These are phyloP conservation scores for Boletus reticuloceps DNA, from an alignment of 768 basidiomycete species.

Conservation along the genomic window DNA sequence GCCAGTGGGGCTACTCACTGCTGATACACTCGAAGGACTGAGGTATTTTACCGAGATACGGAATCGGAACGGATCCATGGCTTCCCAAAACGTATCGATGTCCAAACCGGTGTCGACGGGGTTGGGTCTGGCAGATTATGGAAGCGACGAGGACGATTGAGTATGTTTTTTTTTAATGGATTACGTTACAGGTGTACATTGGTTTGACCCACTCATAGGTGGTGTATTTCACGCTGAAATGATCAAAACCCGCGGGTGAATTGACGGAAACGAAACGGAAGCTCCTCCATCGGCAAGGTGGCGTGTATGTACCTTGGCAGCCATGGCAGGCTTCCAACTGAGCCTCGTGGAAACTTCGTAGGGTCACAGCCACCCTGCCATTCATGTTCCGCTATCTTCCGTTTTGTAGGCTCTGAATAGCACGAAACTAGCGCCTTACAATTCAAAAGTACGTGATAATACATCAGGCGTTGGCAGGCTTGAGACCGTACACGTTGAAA, in stretches of 20 bases:
- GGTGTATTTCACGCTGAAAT: conserved; percentile 4
- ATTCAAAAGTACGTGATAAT: conserved; percentile 16
- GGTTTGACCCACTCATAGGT: too few relatives aligned
- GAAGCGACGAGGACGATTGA: conserved; percentile 65
- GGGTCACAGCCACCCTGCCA: conserved; percentile 19
- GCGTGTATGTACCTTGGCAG: conserved; percentile 22
- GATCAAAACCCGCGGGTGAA: neutral
- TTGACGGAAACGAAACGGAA: neutral
- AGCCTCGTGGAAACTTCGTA: conserved; percentile 22
- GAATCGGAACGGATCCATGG: conserved; percentile 50
- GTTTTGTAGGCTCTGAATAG: neutral
- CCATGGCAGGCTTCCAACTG: conserved; percentile 20
- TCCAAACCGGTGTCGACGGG: conserved; percentile 38
- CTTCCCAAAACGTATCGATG: conserved; percentile 23
- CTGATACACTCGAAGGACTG: conserved; percentile 85
- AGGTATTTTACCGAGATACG: conserved; percentile 90
- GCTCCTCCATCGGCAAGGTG: conserved; percentile 1
- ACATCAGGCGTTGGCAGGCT: conserved; percentile 10
- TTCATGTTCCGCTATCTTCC: neutral
- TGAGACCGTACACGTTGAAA: conserved; percentile 20
- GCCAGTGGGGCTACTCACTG: conserved; percentile 64
- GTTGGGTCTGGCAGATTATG: conserved; percentile 71
- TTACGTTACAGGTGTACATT: neutral
- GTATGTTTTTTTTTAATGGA: conserved; percentile 2
- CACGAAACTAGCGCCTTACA: conserved; percentile 2